phyloP scores from a whole-genome alignment of 164 flowering plant genomes.

The Buxus sempervirens region DNA sequence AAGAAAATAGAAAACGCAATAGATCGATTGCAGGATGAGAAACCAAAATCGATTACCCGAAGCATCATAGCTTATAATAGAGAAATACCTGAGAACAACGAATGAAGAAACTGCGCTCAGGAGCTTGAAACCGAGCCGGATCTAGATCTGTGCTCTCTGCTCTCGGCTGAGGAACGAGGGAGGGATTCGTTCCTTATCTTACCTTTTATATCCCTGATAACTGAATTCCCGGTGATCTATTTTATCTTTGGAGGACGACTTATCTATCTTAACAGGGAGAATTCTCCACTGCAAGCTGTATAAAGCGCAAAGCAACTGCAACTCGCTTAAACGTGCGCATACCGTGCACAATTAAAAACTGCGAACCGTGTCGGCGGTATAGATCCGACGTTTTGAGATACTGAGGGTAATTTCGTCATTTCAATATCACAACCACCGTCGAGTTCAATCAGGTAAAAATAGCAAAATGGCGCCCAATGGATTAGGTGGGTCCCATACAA shows the following conservation, averaged over 20 bases:
- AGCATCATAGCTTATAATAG: background rate
- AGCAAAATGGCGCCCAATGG: too few relatives aligned
- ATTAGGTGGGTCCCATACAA: too few relatives aligned
- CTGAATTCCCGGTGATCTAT: background rate
- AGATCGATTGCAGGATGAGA: background rate
- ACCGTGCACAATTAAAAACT: too few relatives aligned
- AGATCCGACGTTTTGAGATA: background rate
- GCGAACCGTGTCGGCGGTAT: background rate
- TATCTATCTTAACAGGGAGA: too few relatives aligned
- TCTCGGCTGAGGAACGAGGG: background rate
- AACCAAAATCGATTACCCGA: background rate
- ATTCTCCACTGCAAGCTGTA: too few relatives aligned
- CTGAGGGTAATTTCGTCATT: background rate
- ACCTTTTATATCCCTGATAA: background rate
- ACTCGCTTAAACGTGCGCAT: too few relatives aligned
- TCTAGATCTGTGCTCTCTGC: conserved; percentile 12
- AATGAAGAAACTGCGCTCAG: conserved; percentile 2
- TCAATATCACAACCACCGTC: too few relatives aligned
- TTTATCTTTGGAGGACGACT: too few relatives aligned
- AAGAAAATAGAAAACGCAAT: background rate
- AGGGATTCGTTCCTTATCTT: too few relatives aligned
- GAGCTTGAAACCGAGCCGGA: conserved; percentile 12
- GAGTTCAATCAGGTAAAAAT: too few relatives aligned
- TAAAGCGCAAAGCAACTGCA: too few relatives aligned
- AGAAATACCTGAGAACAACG: conserved; percentile 1